Percentiles rank a stretch among this genome's conserved stretches.
phyloP scores from a whole-genome alignment of 2,329 filamentous ascomycete species.

The Aspergillus piperis region DNA sequence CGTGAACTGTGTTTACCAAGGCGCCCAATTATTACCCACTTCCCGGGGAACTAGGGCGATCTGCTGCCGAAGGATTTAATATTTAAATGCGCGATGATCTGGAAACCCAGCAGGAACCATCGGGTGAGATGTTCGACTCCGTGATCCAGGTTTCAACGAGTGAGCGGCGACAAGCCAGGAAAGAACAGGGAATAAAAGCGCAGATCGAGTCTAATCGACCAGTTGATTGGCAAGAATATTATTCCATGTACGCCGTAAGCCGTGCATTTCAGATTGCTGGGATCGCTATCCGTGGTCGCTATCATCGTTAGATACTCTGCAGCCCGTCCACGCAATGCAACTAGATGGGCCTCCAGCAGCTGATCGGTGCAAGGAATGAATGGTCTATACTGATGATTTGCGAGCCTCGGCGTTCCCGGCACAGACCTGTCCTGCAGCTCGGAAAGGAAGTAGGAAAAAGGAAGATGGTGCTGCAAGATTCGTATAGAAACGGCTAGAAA shows the following conservation, averaged over 20 bases:
- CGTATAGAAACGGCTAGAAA: constrained; percentile 6
- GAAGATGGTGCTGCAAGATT: constrained; percentile 4
- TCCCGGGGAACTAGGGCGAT: constrained; percentile 2
- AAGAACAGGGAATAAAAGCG: neutral
- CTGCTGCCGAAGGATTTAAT: neutral
- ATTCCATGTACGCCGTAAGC: neutral
- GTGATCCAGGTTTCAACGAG: neutral
- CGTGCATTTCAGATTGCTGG: neutral
- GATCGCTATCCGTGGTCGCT: neutral
- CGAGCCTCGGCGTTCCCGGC: neutral
- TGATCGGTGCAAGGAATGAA: neutral
- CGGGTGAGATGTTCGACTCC: neutral
- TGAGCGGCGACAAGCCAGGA: neutral
- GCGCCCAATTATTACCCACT: neutral
- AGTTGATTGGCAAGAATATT: neutral
- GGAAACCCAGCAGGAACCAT: neutral
- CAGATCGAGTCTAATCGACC: neutral
- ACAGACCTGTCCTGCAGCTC: neutral
- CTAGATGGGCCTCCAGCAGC: neutral
- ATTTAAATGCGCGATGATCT: neutral
- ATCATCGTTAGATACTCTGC: neutral
- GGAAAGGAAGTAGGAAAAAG: neutral
- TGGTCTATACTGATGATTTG: neutral
- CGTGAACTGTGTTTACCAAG: neutral
- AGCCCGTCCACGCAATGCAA: neutral